These are phyloP conservation scores for Xylariaceae sp. DNA, from an alignment of 2,329 filamentous ascomycete genomes.

Conservation along the genomic window DNA sequence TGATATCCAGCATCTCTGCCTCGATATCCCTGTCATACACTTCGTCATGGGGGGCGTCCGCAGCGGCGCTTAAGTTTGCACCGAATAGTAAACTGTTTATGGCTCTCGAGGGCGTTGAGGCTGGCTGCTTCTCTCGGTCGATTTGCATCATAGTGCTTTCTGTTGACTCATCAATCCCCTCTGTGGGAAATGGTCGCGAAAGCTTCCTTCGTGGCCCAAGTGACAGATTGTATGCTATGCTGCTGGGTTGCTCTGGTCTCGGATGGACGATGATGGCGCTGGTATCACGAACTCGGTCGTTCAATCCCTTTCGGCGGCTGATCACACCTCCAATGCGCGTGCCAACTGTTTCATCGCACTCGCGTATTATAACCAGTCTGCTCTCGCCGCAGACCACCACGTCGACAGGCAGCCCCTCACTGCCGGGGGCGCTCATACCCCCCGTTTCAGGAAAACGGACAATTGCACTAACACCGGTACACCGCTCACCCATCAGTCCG, in stretches of 20 bases:
- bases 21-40: constrained; percentile 50
- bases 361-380: constrained; percentile 51
- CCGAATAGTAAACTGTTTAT: constrained; percentile 47
- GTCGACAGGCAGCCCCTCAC: constrained; percentile 47
- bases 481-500: constrained; percentile 55
- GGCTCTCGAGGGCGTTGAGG: constrained; percentile 25
- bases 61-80: constrained; percentile 49
- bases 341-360: constrained; percentile 47
- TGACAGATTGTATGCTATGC: constrained; percentile 48
- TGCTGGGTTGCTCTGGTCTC: constrained; percentile 39
- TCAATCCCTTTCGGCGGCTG: constrained; percentile 29
- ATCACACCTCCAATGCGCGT: constrained; percentile 41
- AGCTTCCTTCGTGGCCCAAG: constrained; percentile 29
- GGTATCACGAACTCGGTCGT: constrained; percentile 37
- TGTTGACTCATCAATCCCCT: constrained; percentile 16
- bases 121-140: constrained; percentile 27
- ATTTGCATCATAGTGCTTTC: constrained; percentile 28
- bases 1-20: constrained; percentile 59
- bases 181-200: constrained; percentile 16
- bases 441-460: constrained; percentile 34
- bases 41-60: constrained; percentile 45
- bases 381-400: constrained; percentile 54
- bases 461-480: constrained; percentile 48
- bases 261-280: constrained; percentile 55
- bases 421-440: constrained; percentile 23